phyloP scores from a whole-genome alignment of 768 basidiomycete species.

The Astraeus odoratus region DNA sequence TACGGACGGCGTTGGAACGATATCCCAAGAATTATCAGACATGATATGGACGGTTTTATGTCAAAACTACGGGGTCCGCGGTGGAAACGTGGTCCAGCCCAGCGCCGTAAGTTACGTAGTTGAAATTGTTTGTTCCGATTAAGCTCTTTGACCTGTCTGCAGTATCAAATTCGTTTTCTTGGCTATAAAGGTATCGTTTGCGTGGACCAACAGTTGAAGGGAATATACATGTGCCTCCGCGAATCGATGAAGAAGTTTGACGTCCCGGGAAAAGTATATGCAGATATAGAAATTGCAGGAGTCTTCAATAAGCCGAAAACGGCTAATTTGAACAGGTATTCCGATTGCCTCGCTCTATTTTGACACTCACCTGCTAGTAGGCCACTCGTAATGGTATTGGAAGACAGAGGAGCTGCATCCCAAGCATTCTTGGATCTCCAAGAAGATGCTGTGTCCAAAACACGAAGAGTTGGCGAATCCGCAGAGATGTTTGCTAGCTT shows the following conservation, averaged over 20 bases:
- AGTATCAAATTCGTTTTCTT: conserved; percentile 79
- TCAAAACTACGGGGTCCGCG: conserved; percentile 30
- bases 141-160: background rate
- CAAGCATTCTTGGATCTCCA: conserved; percentile 60
- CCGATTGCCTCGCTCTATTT: background rate
- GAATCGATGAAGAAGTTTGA: conserved; percentile 73
- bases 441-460: conserved; percentile 45
- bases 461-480: conserved; percentile 55
- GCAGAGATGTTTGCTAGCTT: conserved; percentile 41
- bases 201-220: conserved; percentile 48
- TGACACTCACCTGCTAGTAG: conserved; percentile 28
- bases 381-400: conserved; percentile 70
- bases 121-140: background rate
- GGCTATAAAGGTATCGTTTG: conserved; percentile 80
- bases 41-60: conserved; percentile 56
- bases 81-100: conserved; percentile 38
- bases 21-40: conserved; percentile 53
- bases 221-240: conserved; percentile 63
- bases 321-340: conserved; percentile 68
- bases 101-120: conserved; percentile 47
- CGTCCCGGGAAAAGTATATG: conserved; percentile 37
- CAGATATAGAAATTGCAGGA: conserved; percentile 69
- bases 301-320: conserved; percentile 52
- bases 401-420: conserved; percentile 59
- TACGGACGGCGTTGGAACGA: conserved; percentile 81